Evolutionary conservation across 495 filamentous ascomycete species (phyloP), one percentile per base, ranked within the genome.

Genomic region (Aspergillus baeticus): DNA sequence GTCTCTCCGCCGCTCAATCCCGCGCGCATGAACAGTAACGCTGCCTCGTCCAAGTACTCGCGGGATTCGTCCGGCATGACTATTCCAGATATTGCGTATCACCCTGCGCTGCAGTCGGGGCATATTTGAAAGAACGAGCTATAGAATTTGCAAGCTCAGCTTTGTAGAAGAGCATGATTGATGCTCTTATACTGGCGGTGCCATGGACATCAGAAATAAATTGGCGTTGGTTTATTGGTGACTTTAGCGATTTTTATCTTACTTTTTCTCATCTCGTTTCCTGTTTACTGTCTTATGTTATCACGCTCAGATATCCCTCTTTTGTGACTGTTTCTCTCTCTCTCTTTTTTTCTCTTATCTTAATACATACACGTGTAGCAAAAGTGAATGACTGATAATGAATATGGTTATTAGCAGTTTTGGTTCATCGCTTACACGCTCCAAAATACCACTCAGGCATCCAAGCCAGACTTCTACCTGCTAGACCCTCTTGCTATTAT

Each of bases 61-160:
- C 67, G 71, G 17, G 65, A 72, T 41, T 62, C 67, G 11, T 55
- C 60, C 2, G 68, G 67, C 1, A 52, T 78, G 14, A 60, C 67
- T 4, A 61, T 68, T 10, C 79, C 79, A 10, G 69, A 80, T 62
- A 48, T 72, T 45, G 72, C 78, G 11, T 74, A 78, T 59, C 78
- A 82, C 63, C 79, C 79, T 22, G 72, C 77, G 10, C 58, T 74
- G 68, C 61, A 74, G 26, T 58, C 68, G 17, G 60, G 57, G 6
- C 68, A 69, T 49, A 54, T 71, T 14, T 69, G 60, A 54, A n/a
- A 10, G 13, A n/a, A 39, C n/a, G 41, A 10, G 5, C 13, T 41
- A 5, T 8, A 18, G 11, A n/a, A 31, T 13, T 13, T 18, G 5
- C 37, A 4, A n/a, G n/a, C 6, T 15, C 5, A 17, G 37, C 10